These are phyloP conservation scores for Syncephalastrum racemosum DNA, from an alignment of 371 early-diverging fungal species.

Conservation along the genomic window DNA sequence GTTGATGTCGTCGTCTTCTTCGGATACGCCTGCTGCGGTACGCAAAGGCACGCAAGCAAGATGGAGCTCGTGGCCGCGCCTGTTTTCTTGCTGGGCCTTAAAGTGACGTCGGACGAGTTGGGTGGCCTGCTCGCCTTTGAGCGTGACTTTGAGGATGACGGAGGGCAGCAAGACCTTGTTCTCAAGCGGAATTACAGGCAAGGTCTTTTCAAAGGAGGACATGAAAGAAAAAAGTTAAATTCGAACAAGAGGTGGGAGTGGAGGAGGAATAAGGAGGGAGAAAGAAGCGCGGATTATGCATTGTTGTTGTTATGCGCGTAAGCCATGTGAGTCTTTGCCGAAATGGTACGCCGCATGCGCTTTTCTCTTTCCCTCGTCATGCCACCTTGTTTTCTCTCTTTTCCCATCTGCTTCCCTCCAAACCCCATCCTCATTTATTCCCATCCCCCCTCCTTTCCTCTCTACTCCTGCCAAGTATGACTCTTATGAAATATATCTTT, in stretches of 20 bases:
- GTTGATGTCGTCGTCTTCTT: neutral
- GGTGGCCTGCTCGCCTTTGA: slow-evolving; percentile 37
- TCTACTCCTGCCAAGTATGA: neutral
- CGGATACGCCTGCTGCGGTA: neutral
- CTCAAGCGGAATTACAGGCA: slow-evolving; percentile 36
- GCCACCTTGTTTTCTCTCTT: too few relatives aligned
- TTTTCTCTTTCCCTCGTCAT: too few relatives aligned
- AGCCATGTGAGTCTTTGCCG: too few relatives aligned
- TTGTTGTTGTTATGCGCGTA: too few relatives aligned
- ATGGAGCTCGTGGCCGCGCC: slow-evolving; percentile 18
- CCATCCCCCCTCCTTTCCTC: neutral
- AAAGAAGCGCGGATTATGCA: slow-evolving; percentile 1
- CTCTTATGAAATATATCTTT: too few relatives aligned
- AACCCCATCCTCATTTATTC: neutral
- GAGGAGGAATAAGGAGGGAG: neutral
- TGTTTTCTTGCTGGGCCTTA: neutral
- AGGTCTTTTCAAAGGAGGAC: slow-evolving; percentile 3
- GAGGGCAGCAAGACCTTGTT: slow-evolving; percentile 39
- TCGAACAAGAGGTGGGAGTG: neutral
- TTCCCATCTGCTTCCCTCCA: neutral
- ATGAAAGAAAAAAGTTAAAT: neutral
- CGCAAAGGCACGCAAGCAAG: slow-evolving; percentile 41
- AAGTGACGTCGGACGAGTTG: slow-evolving; percentile 31
- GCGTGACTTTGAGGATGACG: slow-evolving; percentile 28
- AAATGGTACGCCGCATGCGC: too few relatives aligned